Evolutionary conservation across 352 stramenopile genomes (phyloP).

Genomic region (Phytophthora ramorum): DNA sequence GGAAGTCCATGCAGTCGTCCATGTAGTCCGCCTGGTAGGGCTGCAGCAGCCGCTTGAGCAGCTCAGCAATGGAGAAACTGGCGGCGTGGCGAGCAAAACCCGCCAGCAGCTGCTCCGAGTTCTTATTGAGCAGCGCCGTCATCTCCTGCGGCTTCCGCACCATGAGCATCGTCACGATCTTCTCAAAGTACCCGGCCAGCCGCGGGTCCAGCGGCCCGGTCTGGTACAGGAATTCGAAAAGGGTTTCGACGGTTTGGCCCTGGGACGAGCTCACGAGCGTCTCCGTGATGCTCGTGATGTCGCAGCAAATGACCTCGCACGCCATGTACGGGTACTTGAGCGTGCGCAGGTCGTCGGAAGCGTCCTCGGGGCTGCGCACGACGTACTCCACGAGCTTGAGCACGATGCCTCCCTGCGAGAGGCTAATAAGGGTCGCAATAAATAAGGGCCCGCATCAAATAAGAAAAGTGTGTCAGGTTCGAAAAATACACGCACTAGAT

Average conservation of each 20-base stretch:
- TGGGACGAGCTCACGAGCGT: conserved; percentile 76
- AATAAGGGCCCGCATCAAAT: conserved; percentile 3
- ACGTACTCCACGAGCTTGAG: conserved; percentile 85
- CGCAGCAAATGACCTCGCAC: conserved; percentile 97
- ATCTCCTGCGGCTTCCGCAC: conserved; percentile 89
- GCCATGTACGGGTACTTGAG: conserved; percentile 98
- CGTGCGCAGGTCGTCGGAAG: conserved; percentile 62
- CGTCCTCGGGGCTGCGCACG: conserved; percentile 56
- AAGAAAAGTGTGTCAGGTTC: background rate
- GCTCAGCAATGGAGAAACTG: conserved; percentile 83
- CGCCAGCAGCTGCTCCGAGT: conserved; percentile 72
- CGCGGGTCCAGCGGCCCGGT: conserved; percentile 90
- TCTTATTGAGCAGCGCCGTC: conserved; percentile 85
- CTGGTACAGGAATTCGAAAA: conserved; percentile 94
- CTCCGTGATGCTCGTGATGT: conserved; percentile 94
- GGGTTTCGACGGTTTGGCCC: conserved; percentile 84
- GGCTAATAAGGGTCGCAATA: conserved; percentile 30
- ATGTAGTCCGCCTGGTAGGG: conserved; percentile 87
- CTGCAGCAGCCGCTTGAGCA: conserved; percentile 86
- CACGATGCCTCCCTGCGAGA: conserved; percentile 73
- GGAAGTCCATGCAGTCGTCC: conserved; percentile 89
- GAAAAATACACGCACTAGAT: background rate
- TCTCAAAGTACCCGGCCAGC: conserved; percentile 97
- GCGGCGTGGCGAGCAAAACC: conserved; percentile 71
- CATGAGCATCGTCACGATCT: conserved; percentile 92